Base-by-base conservation (phyloP, 192 early-diverging fungal genomes). In the Phycomyces nitens region DNA sequence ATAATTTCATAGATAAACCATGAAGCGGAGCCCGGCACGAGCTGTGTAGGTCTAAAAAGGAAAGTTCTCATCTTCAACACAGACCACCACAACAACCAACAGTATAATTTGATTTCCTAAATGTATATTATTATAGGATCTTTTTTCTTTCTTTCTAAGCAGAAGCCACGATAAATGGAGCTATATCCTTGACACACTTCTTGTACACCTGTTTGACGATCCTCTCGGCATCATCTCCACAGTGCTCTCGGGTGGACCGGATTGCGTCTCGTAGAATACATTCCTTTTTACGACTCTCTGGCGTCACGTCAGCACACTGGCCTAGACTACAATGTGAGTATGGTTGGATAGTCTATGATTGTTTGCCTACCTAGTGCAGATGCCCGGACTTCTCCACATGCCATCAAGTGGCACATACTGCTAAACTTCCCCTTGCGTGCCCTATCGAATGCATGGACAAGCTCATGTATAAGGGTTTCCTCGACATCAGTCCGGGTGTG, bases 381-480 rank as follows among this genome's bases (percentile, higher is more conserved):
- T 18, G 73, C 73, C 42, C 73, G 53, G 22, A 75, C 50, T 34
- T 75, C 73, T 14, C 73, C 73, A 58, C 73, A 75, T 1, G 73
- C 73, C 21, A 75, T 52, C 2, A 62, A 26, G 29, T 75, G 73
- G 34, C 64, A 69, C 5, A 66, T 43, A 22, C 64, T 70, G 11
- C 50, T 66, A 27, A 75, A 75, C 18, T 40, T 53, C 20, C 73
- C 73, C 18, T 65, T 66, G 41, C 73, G 44, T 4, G 59, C 41
- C 8, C 68, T 62, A 27, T 75, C 73, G 42, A 75, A 75, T 21
- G 73, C 73, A 53, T 75, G 73, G 11, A 69, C 68, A 8, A 75
- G 56, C 44, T 75, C 73, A 54, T 75, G 73, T 5, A 75, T 24
- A 4, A 75, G 53, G 5, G 73, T 75, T 38, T 75, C 54, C 26